Conservation (phyloP, 176 grass and related monocot genomes). For the Ensete glaucum region DNA sequence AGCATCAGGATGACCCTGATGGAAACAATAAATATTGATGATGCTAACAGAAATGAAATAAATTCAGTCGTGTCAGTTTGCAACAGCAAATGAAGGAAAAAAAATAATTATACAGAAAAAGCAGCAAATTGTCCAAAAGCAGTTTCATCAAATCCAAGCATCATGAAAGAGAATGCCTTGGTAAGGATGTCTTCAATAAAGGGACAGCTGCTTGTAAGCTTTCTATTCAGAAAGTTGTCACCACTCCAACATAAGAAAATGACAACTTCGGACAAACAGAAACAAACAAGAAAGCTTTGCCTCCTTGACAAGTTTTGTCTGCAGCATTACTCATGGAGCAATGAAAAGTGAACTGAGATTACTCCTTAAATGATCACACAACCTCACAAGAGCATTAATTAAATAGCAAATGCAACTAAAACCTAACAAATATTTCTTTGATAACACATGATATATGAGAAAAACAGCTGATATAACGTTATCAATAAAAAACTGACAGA, state of each 20-base stretch:
- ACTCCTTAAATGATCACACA: too few species aligned
- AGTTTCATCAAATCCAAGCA: background rate
- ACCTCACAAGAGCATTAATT: too few species aligned
- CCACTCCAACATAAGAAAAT: too few species aligned
- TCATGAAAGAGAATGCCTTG: background rate
- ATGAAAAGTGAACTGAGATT: background rate
- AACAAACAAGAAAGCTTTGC: too few species aligned
- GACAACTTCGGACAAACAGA: too few species aligned
- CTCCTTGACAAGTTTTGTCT: too few species aligned
- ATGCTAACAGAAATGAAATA: background rate
- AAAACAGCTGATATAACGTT: too few species aligned
- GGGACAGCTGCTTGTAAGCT: background rate
- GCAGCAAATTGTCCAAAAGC: slow-evolving; percentile 3
- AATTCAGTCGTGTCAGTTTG: background rate
- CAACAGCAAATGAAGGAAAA: background rate
- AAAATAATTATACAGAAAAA: background rate
- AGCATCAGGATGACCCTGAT: slow-evolving; percentile 48
- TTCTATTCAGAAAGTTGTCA: background rate
- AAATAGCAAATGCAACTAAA: too few species aligned
- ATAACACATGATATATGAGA: too few species aligned
- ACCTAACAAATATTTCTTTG: too few species aligned
- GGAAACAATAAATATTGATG: slow-evolving; percentile 8
- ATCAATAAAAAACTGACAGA: background rate
- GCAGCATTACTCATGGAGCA: background rate
- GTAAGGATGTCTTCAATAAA: background rate